Conservation (phyloP, 352 stramenopile species). For the Paralagenidium karlingii region DNA sequence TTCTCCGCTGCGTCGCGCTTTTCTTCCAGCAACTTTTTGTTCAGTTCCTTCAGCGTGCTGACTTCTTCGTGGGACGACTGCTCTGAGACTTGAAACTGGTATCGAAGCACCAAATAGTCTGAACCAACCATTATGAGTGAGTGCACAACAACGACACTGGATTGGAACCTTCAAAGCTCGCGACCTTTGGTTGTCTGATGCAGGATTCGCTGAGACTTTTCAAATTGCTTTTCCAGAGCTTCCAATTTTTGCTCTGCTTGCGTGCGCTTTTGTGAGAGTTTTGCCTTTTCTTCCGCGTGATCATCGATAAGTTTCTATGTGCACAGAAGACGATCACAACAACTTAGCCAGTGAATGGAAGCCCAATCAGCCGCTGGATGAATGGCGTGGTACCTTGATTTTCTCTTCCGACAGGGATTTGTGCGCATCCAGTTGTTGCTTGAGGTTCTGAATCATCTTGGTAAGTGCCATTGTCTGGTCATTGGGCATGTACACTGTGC, state of each 20-base stretch:
- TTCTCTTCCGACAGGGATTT: constrained; percentile 39
- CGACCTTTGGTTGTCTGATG: constrained; percentile 39
- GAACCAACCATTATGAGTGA: background rate
- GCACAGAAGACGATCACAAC: background rate
- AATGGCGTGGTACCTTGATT: constrained; percentile 23
- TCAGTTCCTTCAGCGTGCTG: constrained; percentile 20
- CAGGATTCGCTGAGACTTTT: constrained; percentile 43
- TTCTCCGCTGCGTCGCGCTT: constrained; percentile 24
- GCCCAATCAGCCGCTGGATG: background rate
- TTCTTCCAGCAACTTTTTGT: constrained; percentile 19
- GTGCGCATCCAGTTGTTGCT: constrained; percentile 42
- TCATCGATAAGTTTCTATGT: background rate
- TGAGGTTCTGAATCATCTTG: constrained; percentile 35
- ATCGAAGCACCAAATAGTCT: constrained; percentile 61
- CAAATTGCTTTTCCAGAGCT: constrained; percentile 26
- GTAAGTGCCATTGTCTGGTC: constrained; percentile 38
- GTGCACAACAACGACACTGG: background rate
- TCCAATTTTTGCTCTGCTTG: constrained; percentile 20
- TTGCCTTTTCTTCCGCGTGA: constrained; percentile 14
- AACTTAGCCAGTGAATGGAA: background rate
- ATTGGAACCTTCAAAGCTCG: too few relatives aligned
- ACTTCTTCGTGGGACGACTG: constrained; percentile 48
- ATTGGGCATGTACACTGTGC: constrained; percentile 70
- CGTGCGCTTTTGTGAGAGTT: constrained; percentile 21
- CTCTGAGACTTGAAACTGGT: constrained; percentile 50